Evolutionary conservation across 768 basidiomycete species (phyloP).

Genomic region (Boletus patriciae): DNA sequence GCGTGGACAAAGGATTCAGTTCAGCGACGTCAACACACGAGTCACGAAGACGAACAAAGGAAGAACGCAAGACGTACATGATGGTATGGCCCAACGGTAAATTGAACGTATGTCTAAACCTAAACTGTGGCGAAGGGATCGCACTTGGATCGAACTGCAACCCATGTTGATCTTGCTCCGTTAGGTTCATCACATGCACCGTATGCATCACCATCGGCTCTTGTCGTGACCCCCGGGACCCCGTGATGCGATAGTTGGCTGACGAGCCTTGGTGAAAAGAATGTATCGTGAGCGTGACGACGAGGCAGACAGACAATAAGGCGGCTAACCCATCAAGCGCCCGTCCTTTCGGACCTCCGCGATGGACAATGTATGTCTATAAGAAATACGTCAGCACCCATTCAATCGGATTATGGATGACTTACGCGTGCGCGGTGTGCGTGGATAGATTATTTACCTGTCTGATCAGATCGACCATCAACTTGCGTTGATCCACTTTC

Average conservation of each 20-base stretch:
- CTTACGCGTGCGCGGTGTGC: not conserved
- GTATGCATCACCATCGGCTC: constrained; percentile 22
- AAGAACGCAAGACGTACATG: constrained; percentile 4
- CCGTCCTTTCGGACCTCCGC: constrained; percentile 5
- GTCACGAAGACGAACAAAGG: not conserved
- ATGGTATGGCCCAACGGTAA: constrained; percentile 22
- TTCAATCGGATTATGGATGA: not conserved
- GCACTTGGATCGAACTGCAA: constrained; percentile 24
- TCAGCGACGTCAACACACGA: not conserved
- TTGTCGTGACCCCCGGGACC: constrained; percentile 9
- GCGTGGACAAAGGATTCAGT: no score
- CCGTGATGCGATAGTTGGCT: constrained; percentile 1
- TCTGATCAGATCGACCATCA: constrained; percentile 21
- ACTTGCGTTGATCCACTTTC: constrained; percentile 2
- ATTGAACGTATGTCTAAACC: constrained; percentile 13
- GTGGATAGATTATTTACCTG: constrained; percentile 19
- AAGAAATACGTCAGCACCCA: not conserved
- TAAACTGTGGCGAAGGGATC: constrained; percentile 27
- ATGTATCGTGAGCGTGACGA: not conserved
- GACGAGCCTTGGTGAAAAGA: not conserved
- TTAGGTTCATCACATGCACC: constrained; percentile 29
- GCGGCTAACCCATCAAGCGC: not conserved
- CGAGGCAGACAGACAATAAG: not conserved
- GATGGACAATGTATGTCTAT: constrained; percentile 15
- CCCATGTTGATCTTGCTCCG: constrained; percentile 27